Base-by-base conservation (phyloP, 768 basidiomycete genomes). In the Trametes cubensis region DNA sequence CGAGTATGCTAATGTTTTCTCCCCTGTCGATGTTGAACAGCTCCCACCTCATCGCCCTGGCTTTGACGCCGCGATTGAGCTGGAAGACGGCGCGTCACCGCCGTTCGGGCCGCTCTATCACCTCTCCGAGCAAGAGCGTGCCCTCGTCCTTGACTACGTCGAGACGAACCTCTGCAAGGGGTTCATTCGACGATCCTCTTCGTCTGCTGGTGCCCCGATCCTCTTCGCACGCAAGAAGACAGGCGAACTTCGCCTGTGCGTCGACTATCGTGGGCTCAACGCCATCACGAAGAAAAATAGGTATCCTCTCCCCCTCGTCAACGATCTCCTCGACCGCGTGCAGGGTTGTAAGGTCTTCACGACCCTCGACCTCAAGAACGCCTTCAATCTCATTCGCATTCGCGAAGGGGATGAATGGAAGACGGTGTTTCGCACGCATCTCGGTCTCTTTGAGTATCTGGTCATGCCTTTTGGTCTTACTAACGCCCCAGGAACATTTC, bases 331-430 rank as follows among this genome's bases (percentile, higher is more conserved):
- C n/a, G 68, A 77, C 48, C 49, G 62, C 15, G 54, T 70, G 11
- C 58, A 65, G 45, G 61, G 65, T n/a, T 56, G 54, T n/a, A 64
- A 55, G 34, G 40, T 70, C 47, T 80, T 75, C 61, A 72, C 75
- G 4, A 75, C 74, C 46, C 59, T 83, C 17, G 79, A 83, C 64
- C 70, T 83, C 6, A 63, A 70, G 7, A 71, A 72, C 47, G 78
- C 75, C 0, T 83, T 75, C 64, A 76, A 81, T 64, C 77, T 79
- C n/a, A 66, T 83, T 21, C 66, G 77, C 5, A 76, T 80, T 23
- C 59, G 61, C n/a, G 64, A 69, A 13, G 75, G 76, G 0, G 69
- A 77, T 59, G 74, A 77, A 55, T 75, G 73, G 72, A 79, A 79
- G 58, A 79, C 76, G 1, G 76, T 76, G 0, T 80, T 81, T 68